A percentile compares a stretch with the other conserved stretches of the same genome.
Conservation (phyloP, 805 yeast genomes). For the Torulaspora franciscae region DNA sequence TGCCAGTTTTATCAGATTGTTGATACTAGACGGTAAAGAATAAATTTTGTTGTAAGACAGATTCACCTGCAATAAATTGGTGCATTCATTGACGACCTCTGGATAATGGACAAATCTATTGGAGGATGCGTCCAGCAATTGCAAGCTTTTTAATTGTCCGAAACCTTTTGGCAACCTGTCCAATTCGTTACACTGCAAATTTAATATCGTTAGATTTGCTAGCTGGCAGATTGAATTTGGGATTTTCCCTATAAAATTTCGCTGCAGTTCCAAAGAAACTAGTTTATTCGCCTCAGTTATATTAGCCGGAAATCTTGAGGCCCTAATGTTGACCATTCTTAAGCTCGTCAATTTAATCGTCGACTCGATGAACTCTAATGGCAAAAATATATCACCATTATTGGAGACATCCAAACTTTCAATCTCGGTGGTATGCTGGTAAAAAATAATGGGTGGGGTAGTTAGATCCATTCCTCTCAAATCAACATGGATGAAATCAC, state of each 20-base stretch:
- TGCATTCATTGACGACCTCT: conserved; percentile 56
- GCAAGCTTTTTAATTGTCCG: conserved; percentile 49
- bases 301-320: conserved; percentile 67
- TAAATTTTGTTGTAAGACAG: conserved; percentile 74
- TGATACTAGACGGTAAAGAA: conserved; percentile 55
- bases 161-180: conserved; percentile 57
- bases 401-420: conserved; percentile 76
- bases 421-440: conserved; percentile 74
- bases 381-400: conserved; percentile 80
- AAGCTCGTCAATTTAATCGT: conserved; percentile 66
- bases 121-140: conserved; percentile 69
- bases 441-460: conserved; percentile 78
- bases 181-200: conserved; percentile 72
- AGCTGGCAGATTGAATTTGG: conserved; percentile 54
- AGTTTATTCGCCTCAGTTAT: conserved; percentile 65
- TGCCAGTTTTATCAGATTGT: conserved; percentile 54
- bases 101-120: conserved; percentile 64
- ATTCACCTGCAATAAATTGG: conserved; percentile 61
- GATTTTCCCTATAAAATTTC: conserved; percentile 65
- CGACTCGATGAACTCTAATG: conserved; percentile 78
- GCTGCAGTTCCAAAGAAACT: conserved; percentile 64
- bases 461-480: conserved; percentile 69
- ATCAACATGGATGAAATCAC: conserved; percentile 67
- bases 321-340: conserved; percentile 66
- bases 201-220: conserved; percentile 51